Evolutionary conservation across 495 filamentous ascomycete species (phyloP), one percentile per base, ranked within the genome.

Genomic region (Penicillium ucsense): DNA sequence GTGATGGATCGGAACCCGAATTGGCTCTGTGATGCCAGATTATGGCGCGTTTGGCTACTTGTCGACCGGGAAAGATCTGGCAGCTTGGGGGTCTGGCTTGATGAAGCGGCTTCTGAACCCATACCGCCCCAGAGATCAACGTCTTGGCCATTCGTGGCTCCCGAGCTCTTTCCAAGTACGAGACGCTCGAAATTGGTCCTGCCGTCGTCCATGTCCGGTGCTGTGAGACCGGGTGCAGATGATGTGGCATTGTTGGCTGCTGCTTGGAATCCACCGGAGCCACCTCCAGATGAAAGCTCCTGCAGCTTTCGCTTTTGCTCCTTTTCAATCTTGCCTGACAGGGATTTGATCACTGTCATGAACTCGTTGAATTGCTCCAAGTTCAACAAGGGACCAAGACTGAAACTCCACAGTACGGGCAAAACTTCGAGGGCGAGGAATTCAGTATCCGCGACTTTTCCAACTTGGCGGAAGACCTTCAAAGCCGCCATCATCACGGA

Each of bases 401-500:
- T 87, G 77, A 98, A 96, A 46, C 67, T 80, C 94, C 94, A 98
- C 4, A 98, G 71, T 32, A 88, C 73, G 0, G 92, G 94, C 10
- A 98, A 68, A 31, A 94, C 79, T 45, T 97, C 91, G 71, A 92
- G 77, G 3, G 94, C 92, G 31, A 96, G 77, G 56, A 94, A 96
- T n/a, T 97, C 92, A 4, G 84, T 74, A 56, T 97, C 92, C 4
- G 85, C 89, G 29, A 88, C 71, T 27, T 72, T 76, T 5, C 92
- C 89, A 43, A 97, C 81, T 46, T 94, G 82, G 31, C 74, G 77
- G 53, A 97, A 81, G 8, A 96, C 89, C 29, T 80, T 78, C 12
- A 96, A 74, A 0, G 89, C 86, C 1, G 92, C 89, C 79, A 96
- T 91, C 85, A 95, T 95, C 3, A 98, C 92, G 3, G 88, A 90